Evolutionary conservation across 139 green algal genomes (phyloP), one percentile per base, ranked within the genome.

Genomic region (Eudorina sp.): DNA sequence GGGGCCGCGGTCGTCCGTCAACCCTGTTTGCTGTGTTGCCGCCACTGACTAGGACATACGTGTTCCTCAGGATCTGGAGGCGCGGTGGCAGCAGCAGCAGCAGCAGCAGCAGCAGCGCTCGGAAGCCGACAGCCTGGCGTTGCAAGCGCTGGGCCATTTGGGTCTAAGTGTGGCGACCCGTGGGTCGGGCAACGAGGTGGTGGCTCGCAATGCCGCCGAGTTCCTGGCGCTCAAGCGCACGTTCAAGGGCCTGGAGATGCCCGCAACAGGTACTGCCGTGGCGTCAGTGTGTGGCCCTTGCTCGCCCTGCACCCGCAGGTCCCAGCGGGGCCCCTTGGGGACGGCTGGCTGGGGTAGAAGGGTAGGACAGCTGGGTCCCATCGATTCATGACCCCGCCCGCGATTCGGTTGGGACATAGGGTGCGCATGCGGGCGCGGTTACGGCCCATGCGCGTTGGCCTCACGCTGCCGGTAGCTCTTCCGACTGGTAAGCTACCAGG

Each of bases 241-340:
- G 29, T 98, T 93, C 86, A 92, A 89, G 84, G 96, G 96, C 0
- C 84, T 98, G 82, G 96, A 97, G 85, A 92, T 95, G 14, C 94
- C 95, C 3, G 70, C 93, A 6, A 92, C 90, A 18, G 96, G 95
- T 14, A 89, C 82, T 31, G 72, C 64, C 1, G 41, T 80, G 0
- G 86, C 89, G 82, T 55, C 72, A 6, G 86, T 80, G 29, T 66
- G 92, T 90, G 40, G 76, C 88, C 11, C 16, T 31, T 68, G 16
- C 2, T 14, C 19, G 72, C 11, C 29, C 43, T 46, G 62, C n/a
- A 18, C 3, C 18, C 25, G 27, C 9, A 36, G 29, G 31, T 69
- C n/a, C 3, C 3, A 74, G 23, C 36, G n/a, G 34, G 31, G 29
- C 34, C 53, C 53, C 13, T 6, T 5, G 23, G 19, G 2, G n/a